A percentile compares a stretch with the other conserved stretches of the same genome.
Evolutionary conservation across 1,284 basidiomycete species (phyloP).

Genomic region (Amylostereum areolatum): DNA sequence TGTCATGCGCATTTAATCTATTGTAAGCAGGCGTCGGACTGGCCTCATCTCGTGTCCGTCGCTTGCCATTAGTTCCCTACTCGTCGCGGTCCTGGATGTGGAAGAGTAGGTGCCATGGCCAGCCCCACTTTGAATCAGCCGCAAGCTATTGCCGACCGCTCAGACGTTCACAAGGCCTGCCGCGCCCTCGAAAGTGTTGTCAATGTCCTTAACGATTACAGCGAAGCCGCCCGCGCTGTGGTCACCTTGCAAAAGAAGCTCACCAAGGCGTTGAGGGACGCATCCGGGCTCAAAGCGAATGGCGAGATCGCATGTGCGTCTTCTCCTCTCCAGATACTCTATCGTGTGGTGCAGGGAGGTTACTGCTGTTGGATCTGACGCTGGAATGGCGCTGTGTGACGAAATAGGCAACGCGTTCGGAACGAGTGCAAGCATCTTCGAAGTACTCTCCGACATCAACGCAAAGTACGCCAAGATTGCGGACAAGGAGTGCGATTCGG

Average conservation of each 20-base stretch:
- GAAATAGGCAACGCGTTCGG: slow-evolving; percentile 56
- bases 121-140: neutral
- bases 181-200: slow-evolving; percentile 66
- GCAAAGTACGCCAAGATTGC: slow-evolving; percentile 66
- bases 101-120: too few species aligned
- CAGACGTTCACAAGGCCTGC: slow-evolving; percentile 74
- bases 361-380: neutral
- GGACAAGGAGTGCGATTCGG: slow-evolving; percentile 63
- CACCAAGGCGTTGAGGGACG: slow-evolving; percentile 60
- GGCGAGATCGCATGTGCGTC: slow-evolving; percentile 55
- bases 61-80: too few species aligned
- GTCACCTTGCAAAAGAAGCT: slow-evolving; percentile 68
- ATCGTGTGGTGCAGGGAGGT: neutral
- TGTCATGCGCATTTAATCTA: too few species aligned
- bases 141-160: slow-evolving; percentile 40
- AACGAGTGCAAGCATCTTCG: slow-evolving; percentile 59
- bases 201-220: slow-evolving; percentile 65
- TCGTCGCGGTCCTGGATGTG: too few species aligned
- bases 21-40: too few species aligned
- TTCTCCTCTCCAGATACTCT: too few species aligned
- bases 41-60: too few species aligned
- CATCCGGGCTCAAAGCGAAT: slow-evolving; percentile 53
- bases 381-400: neutral
- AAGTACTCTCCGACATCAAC: slow-evolving; percentile 62
- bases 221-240: slow-evolving; percentile 58